Conservation (phyloP, 176 grass and related monocot genomes). For the Leersia perrieri region DNA sequence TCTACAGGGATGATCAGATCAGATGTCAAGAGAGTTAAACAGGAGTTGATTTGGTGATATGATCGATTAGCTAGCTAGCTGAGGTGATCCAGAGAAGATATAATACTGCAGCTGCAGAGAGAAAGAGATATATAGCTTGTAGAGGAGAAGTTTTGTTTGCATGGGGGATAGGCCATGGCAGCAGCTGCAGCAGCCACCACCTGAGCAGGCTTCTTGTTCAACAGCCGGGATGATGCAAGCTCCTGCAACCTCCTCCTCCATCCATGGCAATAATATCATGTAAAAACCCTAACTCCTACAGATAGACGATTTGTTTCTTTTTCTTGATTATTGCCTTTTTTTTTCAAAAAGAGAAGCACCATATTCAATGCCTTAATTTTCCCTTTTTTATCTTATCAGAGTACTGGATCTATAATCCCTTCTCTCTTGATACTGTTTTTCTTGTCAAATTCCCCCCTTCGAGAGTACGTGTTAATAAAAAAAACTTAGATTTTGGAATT, state of each 20-base stretch:
- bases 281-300: constrained; percentile 52
- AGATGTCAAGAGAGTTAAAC: constrained; percentile 27
- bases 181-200: constrained; percentile 34
- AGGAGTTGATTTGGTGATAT: not conserved
- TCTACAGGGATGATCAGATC: not conserved
- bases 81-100: constrained; percentile 35
- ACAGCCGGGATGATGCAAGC: constrained; percentile 34
- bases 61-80: not conserved
- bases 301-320: not conserved
- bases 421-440: not conserved
- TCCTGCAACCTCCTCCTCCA: constrained; percentile 32
- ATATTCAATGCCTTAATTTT: not conserved
- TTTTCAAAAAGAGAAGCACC: not conserved
- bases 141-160: constrained; percentile 1
- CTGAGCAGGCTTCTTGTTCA: constrained; percentile 34
- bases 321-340: not conserved
- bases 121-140: not conserved
- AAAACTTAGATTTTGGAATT: constrained; percentile 16
- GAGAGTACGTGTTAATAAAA: too few relatives aligned
- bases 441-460: too few relatives aligned
- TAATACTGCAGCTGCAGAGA: not conserved
- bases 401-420: not conserved
- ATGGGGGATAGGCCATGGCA: constrained; percentile 59
- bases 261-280: constrained; percentile 46
- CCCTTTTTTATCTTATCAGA: not conserved